Evolutionary conservation across 495 filamentous ascomycete genomes (phyloP), one percentile per base, ranked within the genome.

Genomic region (Xylaria grammica): DNA sequence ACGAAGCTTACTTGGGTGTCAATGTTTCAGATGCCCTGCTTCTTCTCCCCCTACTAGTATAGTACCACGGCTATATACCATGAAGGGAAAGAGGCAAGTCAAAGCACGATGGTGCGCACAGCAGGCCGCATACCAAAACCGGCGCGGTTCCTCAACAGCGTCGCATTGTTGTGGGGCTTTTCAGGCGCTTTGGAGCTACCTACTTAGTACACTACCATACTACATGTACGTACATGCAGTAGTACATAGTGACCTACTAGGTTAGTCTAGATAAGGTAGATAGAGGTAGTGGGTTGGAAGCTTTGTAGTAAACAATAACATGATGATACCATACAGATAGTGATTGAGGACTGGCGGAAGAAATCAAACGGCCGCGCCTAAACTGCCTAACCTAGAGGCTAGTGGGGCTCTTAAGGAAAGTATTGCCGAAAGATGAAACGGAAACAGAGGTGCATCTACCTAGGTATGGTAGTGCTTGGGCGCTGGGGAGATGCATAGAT

Each of bases 1-100:
- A 62, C 60, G 34, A 36, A 27, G 38, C 50, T 62, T 51, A 51
- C 60, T 63, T 34, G 50, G 60, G 29, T 48, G 40, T 52, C 50
- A 48, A 55, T 63, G 60, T 63, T 55, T 63, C 50, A 48, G 50
- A 63, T 29, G 40, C n/a, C n/a, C n/a, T n/a, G n/a, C n/a, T n/a
- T n/a, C n/a, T n/a, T n/a, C n/a, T 29, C 26, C 29, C 50, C 50
- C 50, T 15, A 42, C n/a, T n/a, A n/a, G n/a, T n/a, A n/a, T n/a
- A n/a, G n/a, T n/a, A n/a, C n/a, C n/a, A n/a, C n/a, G n/a, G n/a
- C n/a, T n/a, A n/a, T n/a, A 17, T 17, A 3, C 34, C 34, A 9
- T 27, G 24, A 30, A 38, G 48, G 24, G 55, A 55, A 63, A 63
- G 50, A 46, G 50, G 36, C 56, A 59, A 46, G 56, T 59, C 56